Conservation (phyloP, 2,329 filamentous ascomycete species). For the Endothia cerciana region DNA sequence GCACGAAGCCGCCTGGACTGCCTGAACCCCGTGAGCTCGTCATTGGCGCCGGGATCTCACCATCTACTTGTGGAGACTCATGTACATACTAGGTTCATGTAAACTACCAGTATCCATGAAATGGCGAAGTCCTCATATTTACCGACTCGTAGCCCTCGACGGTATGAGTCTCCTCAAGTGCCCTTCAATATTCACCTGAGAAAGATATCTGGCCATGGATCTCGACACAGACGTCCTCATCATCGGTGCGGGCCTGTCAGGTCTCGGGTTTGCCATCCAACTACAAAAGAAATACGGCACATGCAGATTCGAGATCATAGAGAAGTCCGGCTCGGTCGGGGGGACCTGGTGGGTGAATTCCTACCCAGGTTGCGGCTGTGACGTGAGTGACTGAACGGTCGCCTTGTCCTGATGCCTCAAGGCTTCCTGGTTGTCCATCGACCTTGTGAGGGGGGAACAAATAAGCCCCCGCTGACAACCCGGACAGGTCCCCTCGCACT, state of each 20-base stretch:
- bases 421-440: too few species aligned
- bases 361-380: slow-evolving; percentile 30
- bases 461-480: neutral
- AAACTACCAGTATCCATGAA: too few species aligned
- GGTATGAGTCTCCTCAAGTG: too few species aligned
- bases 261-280: slow-evolving; percentile 2
- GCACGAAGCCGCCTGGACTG: neutral
- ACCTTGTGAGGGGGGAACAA: neutral
- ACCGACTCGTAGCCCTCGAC: too few species aligned
- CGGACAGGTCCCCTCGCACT: slow-evolving; percentile 24
- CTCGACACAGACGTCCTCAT: slow-evolving; percentile 7
- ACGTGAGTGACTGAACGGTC: slow-evolving; percentile 17
- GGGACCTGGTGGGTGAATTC: slow-evolving; percentile 31
- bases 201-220: slow-evolving; percentile 2
- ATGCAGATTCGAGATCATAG: neutral
- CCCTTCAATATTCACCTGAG: too few species aligned
- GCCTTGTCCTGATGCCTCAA: neutral
- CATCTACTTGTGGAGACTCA: neutral
- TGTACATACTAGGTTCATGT: neutral
- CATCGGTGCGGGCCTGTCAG: slow-evolving; percentile 4
- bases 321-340: slow-evolving; percentile 19
- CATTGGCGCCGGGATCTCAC: slow-evolving; percentile 1
- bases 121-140: too few species aligned
- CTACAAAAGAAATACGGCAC: slow-evolving; percentile 5
- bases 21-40: neutral